A percentile compares a stretch with the other conserved stretches of the same genome.
Evolutionary conservation across 73 alveolate genomes (phyloP).

Genomic region (Tetrahymena thermophila): DNA sequence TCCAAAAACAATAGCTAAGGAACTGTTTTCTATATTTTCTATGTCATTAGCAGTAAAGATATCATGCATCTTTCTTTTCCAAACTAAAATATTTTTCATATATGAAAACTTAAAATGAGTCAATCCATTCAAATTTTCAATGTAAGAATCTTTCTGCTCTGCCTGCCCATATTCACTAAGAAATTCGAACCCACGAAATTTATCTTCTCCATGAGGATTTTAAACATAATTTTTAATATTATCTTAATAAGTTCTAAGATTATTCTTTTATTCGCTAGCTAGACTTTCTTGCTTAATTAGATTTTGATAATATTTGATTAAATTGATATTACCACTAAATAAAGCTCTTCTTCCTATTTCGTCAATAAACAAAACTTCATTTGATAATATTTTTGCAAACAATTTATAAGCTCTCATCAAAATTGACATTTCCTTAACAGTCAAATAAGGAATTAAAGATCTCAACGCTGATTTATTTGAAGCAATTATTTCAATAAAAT

Average conservation of each 20-base stretch:
- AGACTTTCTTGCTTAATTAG: no score
- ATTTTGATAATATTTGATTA: no score
- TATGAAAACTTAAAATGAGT: neutral
- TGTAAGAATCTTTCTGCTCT: neutral
- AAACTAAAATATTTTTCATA: neutral
- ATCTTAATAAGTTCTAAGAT: neutral
- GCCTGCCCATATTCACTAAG: neutral
- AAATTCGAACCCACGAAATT: neutral
- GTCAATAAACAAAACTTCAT: neutral
- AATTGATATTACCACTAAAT: neutral
- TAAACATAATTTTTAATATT: neutral
- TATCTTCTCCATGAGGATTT: neutral
- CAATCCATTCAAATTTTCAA: neutral
- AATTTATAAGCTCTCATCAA: neutral
- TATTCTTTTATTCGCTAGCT: neutral
- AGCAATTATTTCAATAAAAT: neutral
- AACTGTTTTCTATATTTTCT: neutral
- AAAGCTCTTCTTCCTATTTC: neutral
- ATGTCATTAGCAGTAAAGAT: neutral
- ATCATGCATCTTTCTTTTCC: neutral
- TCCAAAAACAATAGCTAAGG: neutral
- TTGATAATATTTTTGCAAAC: neutral
- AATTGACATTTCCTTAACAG: neutral
- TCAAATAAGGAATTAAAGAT: neutral
- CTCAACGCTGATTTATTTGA: neutral